A percentile compares a stretch with the other conserved stretches of the same genome.
phyloP scores from a whole-genome alignment of 768 basidiomycete species.

The Lentinula lateritia region DNA sequence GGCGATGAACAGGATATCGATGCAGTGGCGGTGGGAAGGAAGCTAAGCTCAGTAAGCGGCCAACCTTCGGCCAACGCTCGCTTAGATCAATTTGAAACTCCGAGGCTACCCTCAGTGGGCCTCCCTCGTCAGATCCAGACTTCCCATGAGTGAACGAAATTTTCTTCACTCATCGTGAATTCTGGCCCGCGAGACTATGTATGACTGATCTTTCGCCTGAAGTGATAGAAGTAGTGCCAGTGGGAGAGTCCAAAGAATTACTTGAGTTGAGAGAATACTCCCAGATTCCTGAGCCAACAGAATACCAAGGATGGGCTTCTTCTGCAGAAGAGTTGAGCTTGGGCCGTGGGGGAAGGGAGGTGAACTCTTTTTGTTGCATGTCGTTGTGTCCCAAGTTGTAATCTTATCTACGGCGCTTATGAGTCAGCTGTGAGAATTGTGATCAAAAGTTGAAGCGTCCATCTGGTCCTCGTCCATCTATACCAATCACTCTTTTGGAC shows the following conservation, averaged over 20 bases:
- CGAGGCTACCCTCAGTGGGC: no score
- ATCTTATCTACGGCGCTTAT: not conserved
- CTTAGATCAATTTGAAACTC: no score
- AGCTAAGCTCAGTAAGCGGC: no score
- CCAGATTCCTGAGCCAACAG: not conserved
- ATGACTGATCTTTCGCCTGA: not conserved
- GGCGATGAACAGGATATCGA: no score
- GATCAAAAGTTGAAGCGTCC: not conserved
- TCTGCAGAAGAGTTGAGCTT: not conserved
- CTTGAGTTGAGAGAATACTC: not conserved
- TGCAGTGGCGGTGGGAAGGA: no score
- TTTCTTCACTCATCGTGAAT: no score
- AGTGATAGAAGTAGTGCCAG: not conserved
- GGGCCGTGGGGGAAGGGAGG: not conserved
- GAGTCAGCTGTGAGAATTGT: not conserved
- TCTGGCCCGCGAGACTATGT: no score
- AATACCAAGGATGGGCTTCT: not conserved
- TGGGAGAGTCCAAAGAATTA: not conserved
- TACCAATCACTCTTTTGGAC: not conserved
- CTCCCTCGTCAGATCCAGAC: no score
- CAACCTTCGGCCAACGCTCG: no score
- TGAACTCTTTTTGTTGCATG: not conserved
- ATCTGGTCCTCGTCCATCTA: not conserved
- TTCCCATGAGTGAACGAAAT: no score
- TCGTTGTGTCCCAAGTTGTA: no score